A percentile compares a stretch with the other conserved stretches of the same genome.
phyloP scores from a whole-genome alignment of 306 rosid genomes.

The Vachellia pachyceras region DNA sequence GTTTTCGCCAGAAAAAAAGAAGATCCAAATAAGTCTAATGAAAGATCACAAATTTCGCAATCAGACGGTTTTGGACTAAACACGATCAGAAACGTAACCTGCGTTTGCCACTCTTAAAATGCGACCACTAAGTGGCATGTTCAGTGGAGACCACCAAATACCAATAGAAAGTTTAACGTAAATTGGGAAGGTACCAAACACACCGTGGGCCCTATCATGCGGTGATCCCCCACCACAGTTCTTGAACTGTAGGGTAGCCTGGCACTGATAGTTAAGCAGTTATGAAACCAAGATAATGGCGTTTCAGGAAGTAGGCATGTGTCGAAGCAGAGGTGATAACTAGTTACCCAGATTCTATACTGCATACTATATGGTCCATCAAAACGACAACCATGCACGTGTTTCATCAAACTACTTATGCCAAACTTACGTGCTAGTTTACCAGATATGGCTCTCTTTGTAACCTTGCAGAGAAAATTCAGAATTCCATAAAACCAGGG shows the following conservation, averaged over 20 bases:
- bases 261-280: slow-evolving; percentile 26
- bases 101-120: slow-evolving; percentile 33
- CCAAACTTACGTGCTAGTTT: not conserved
- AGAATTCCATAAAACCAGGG: slow-evolving; percentile 8
- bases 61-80: not conserved
- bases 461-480: not conserved
- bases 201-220: slow-evolving; percentile 37
- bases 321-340: not conserved
- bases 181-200: not conserved
- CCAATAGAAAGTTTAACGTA: not conserved
- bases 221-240: slow-evolving; percentile 39
- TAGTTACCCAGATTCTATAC: not conserved
- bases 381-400: slow-evolving; percentile 34
- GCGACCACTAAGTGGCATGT: slow-evolving; percentile 32
- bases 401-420: slow-evolving; percentile 31
- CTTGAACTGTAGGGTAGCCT: slow-evolving; percentile 29
- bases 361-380: slow-evolving; percentile 6
- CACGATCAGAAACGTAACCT: slow-evolving; percentile 14
- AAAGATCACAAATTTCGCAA: slow-evolving; percentile 14
- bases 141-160: slow-evolving; percentile 1
- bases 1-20: slow-evolving; percentile 25
- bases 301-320: not conserved
- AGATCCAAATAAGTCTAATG: slow-evolving; percentile 34
- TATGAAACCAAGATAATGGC: slow-evolving; percentile 36
- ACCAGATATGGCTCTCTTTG: slow-evolving; percentile 21